A percentile compares a stretch with the other conserved stretches of the same genome.
phyloP scores from a whole-genome alignment of 2,329 filamentous ascomycete species.

The Alternaria alternata region DNA sequence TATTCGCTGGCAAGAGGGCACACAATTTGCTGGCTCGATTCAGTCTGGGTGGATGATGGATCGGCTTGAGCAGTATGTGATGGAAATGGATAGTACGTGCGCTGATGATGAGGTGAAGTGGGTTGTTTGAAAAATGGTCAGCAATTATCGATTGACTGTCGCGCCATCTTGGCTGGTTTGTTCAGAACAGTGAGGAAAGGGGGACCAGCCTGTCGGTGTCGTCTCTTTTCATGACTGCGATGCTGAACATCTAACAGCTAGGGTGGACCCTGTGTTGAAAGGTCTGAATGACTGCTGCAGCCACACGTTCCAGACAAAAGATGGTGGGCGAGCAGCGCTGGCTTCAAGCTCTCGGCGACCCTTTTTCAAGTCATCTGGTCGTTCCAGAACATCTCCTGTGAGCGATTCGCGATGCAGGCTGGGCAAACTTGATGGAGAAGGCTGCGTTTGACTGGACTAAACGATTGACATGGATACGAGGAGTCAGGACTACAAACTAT shows the following conservation, averaged over 20 bases:
- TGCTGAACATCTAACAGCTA: not conserved
- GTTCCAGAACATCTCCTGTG: not conserved
- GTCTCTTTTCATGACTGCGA: not conserved
- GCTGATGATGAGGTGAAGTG: not conserved
- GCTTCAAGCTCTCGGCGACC: not conserved
- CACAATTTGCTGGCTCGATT: conserved; percentile 1
- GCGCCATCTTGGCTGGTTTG: not conserved
- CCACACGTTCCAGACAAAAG: not conserved
- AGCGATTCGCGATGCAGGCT: not conserved
- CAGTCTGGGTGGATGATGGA: conserved; percentile 13
- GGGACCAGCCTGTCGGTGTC: not conserved
- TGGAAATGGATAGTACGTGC: conserved; percentile 4
- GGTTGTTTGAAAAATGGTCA: not conserved
- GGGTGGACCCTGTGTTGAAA: not conserved
- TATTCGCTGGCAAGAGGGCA: not conserved
- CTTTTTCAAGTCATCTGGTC: not conserved
- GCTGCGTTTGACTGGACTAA: not conserved
- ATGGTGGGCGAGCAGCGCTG: not conserved
- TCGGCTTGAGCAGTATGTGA: not conserved
- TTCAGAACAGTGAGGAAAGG: not conserved
- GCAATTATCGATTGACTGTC: not conserved
- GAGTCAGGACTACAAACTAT: not conserved
- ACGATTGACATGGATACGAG: not conserved
- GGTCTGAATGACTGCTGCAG: not conserved
- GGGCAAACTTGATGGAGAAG: not conserved